Percentiles rank a stretch among this genome's conserved stretches.
Evolutionary conservation across 2,329 filamentous ascomycete genomes (phyloP).

Genomic region (Ustulina deusta): DNA sequence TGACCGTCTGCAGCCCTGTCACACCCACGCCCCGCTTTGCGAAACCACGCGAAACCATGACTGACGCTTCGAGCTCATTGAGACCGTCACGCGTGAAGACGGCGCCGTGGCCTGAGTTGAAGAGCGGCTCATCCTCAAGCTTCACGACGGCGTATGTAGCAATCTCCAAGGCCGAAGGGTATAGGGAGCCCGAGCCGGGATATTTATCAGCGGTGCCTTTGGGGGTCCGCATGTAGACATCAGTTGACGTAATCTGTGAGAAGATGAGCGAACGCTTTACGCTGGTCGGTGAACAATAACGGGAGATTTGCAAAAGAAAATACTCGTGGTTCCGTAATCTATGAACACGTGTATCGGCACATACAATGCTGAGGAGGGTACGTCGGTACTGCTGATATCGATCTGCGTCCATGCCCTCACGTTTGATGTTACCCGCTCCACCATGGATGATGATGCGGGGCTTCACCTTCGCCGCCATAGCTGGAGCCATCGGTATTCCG

Average conservation of each 20-base stretch:
- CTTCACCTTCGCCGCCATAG: conserved; percentile 43
- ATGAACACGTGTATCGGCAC: conserved; percentile 40
- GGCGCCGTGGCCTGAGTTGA: conserved; percentile 86
- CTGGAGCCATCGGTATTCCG: conserved; percentile 20
- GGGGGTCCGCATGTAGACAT: conserved; percentile 60
- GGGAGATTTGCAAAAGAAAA: not conserved
- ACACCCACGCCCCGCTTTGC: conserved; percentile 84
- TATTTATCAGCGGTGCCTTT: conserved; percentile 21
- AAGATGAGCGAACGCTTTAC: not conserved
- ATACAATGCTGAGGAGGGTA: conserved; percentile 72
- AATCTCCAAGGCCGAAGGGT: conserved; percentile 74
- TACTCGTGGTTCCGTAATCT: not conserved
- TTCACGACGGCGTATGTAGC: conserved; percentile 80
- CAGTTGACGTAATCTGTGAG: conserved; percentile 58
- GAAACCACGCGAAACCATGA: conserved; percentile 82
- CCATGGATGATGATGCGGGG: conserved; percentile 78
- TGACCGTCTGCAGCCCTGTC: conserved; percentile 78
- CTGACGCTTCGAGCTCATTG: conserved; percentile 86
- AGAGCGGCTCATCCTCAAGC: conserved; percentile 83
- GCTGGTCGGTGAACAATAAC: not conserved
- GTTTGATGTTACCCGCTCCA: conserved; percentile 77
- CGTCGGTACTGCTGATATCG: conserved; percentile 69
- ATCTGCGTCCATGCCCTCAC: conserved; percentile 67
- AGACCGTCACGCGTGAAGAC: conserved; percentile 87
- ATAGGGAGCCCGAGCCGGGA: conserved; percentile 28